Evolutionary conservation across 2,329 filamentous ascomycete genomes (phyloP), one percentile per base, ranked within the genome.

Genomic region (Helicocarpus griseus): DNA sequence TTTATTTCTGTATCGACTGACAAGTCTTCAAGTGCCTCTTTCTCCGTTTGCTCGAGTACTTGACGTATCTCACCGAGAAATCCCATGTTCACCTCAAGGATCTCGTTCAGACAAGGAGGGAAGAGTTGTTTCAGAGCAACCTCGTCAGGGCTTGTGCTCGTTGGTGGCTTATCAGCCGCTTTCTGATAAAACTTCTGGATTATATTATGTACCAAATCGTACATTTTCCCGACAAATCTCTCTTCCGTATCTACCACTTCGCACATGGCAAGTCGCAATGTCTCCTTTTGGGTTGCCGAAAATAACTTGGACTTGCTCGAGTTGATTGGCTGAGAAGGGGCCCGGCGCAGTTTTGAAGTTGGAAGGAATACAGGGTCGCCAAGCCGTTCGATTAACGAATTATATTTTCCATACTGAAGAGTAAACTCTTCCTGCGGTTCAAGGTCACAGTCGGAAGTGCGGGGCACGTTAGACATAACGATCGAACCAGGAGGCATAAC

Each of bases 181-280:
- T 82, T 85, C 48, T 83, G 73, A 29, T 87, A 82, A 61, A 94
- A 90, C 55, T 94, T 87, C 50, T 82, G 80, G 24, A 89, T 89
- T 28, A 96, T 82, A 53, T 85, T 81, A 56, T 86, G 82, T 39
- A 95, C 86, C 54, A 98, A 72, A 58, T 93, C 87, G 55, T 87
- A 81, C 52, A 98, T 71, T 67, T 97, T 96, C 60, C 80, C 78
- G 39, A 98, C 89, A 68, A 97, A 98, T 66, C 88, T 85, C 65
- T 93, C 89, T 67, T 98, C 93, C 0, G 93, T 98, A 61, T 95
- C 87, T 31, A 96, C 81, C 54, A 97, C 73, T 67, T 98, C 93
- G 53, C 81, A 83, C 77, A 98, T 83, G 67, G 95, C 91, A 68
- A 90, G 85, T 38, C 90, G 82, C 58, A 96, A 73, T 49, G 86